phyloP scores from a whole-genome alignment of 2,329 filamentous ascomycete genomes.

The Xylaria sp. region DNA sequence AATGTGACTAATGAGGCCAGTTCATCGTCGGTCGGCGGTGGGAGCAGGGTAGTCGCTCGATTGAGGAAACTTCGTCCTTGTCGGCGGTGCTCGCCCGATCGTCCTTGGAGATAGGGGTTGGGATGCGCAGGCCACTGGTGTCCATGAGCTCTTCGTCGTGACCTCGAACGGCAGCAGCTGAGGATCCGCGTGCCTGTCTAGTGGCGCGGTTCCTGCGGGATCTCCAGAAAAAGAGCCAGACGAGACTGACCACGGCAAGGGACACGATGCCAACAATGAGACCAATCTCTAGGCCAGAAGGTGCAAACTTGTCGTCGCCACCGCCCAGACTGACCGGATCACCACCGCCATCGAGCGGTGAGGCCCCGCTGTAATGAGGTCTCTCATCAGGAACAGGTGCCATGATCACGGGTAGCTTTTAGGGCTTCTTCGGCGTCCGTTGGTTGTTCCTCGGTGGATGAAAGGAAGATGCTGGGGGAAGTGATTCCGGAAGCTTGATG shows the following conservation, averaged over 20 bases:
- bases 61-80: conserved; percentile 37
- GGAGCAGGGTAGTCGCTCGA: conserved; percentile 33
- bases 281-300: conserved; percentile 44
- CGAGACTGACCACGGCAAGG: conserved; percentile 40
- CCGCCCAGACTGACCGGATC: conserved; percentile 38
- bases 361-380: conserved; percentile 42
- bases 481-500: not conserved
- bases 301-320: conserved; percentile 26
- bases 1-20: conserved; percentile 37
- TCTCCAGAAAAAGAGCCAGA: conserved; percentile 46
- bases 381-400: conserved; percentile 34
- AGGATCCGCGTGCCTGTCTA: conserved; percentile 23
- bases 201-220: conserved; percentile 39
- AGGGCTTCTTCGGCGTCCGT: not conserved
- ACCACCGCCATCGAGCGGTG: conserved; percentile 43
- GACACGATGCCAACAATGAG: conserved; percentile 44
- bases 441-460: not conserved
- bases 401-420: conserved; percentile 2
- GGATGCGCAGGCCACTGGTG: conserved; percentile 25
- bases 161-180: not conserved
- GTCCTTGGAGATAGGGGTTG: conserved; percentile 39
- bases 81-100: conserved; percentile 34
- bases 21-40: conserved; percentile 22
- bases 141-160: conserved; percentile 33
- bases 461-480: not conserved